These are phyloP conservation scores for Plantago lanceolata DNA, from an alignment of 305 asterid genomes.

Conservation along the genomic window DNA sequence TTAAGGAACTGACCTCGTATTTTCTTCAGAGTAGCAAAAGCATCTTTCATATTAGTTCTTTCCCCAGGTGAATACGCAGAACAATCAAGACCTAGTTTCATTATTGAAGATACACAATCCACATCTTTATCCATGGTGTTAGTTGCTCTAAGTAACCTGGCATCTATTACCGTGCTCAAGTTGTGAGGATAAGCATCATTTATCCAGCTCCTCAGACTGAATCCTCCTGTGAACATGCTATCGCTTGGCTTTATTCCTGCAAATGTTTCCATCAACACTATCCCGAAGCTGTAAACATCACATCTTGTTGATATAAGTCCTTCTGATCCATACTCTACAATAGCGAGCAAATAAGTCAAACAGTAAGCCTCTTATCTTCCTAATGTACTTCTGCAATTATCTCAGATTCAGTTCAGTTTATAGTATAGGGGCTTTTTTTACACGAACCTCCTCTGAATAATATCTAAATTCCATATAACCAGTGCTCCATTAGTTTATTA, in stretches of 20 bases:
- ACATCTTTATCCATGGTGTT: conserved; percentile 8
- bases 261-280: conserved; percentile 31
- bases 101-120: conserved; percentile 21
- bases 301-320: conserved; percentile 22
- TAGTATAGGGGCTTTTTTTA: too few relatives aligned
- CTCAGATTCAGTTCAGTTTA: too few relatives aligned
- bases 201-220: conserved; percentile 27
- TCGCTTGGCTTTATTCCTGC: conserved; percentile 32
- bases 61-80: conserved; percentile 25
- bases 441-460: too few relatives aligned
- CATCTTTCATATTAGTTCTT: conserved; percentile 28
- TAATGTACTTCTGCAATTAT: too few relatives aligned
- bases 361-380: background rate
- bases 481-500: too few relatives aligned
- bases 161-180: conserved; percentile 22
- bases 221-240: conserved; percentile 28
- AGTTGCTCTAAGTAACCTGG: conserved; percentile 8
- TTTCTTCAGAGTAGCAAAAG: conserved; percentile 22
- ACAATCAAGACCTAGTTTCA: conserved; percentile 40
- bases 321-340: conserved; percentile 23
- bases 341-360: background rate
- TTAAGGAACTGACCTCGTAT: conserved; percentile 18
- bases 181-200: conserved; percentile 7
- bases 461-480: too few relatives aligned
- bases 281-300: conserved; percentile 30